These are phyloP conservation scores for Euphorbia schlechtendalii DNA, from an alignment of 441 rosid species.

Conservation along the genomic window DNA sequence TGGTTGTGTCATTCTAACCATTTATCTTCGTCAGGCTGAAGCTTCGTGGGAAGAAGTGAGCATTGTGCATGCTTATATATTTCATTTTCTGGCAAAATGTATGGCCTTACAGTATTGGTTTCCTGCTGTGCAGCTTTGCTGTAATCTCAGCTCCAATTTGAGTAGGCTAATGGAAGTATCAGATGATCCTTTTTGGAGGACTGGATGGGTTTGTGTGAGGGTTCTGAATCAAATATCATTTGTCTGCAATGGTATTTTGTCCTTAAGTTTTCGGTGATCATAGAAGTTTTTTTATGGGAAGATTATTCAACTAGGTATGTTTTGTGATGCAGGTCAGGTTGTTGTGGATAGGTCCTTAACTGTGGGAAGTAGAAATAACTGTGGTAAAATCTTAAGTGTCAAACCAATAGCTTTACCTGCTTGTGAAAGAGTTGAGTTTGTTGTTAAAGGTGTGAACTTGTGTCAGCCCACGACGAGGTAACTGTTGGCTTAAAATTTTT, in stretches of 20 bases:
- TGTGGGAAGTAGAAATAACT: constrained; percentile 33
- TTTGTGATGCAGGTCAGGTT: constrained; percentile 62
- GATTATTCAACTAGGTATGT: too few relatives aligned
- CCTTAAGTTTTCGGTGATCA: too few relatives aligned
- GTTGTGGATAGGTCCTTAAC: constrained; percentile 58
- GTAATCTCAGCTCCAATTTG: constrained; percentile 55
- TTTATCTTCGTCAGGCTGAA: constrained; percentile 78
- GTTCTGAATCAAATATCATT: constrained; percentile 62
- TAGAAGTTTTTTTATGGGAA: too few relatives aligned
- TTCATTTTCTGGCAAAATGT: constrained; percentile 10
- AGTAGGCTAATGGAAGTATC: constrained; percentile 59
- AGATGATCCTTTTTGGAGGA: constrained; percentile 60
- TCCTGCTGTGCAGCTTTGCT: constrained; percentile 57
- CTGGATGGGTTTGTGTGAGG: constrained; percentile 73
- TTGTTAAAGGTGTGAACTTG: constrained; percentile 66
- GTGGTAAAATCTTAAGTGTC: constrained; percentile 47
- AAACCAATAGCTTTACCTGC: constrained; percentile 63
- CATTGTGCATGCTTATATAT: constrained; percentile 15
- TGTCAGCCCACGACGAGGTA: too few relatives aligned
- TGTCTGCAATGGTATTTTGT: constrained; percentile 49
- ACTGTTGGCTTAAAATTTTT: too few relatives aligned
- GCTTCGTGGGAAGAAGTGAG: constrained; percentile 88
- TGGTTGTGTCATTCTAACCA: constrained; percentile 72
- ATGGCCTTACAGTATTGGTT: constrained; percentile 21
- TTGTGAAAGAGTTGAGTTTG: constrained; percentile 49